Conservation (phyloP, 2,329 filamentous ascomycete species). For the Passalora sequoiae region DNA sequence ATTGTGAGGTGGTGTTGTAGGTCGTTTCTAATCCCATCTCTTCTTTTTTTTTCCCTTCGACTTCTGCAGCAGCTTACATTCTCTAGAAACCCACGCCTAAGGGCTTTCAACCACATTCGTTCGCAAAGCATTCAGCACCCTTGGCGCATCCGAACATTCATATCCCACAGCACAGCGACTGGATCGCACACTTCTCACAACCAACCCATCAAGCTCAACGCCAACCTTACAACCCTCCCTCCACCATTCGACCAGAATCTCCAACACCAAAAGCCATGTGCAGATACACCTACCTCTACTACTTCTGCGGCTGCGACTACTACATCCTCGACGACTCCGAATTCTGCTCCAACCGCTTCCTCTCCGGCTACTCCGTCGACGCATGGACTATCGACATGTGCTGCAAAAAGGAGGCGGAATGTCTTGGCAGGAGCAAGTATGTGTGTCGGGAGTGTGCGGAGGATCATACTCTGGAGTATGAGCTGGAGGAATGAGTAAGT, state of each 20-base stretch:
- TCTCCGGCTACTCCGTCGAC: slow-evolving; percentile 45
- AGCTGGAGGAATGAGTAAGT: slow-evolving; percentile 16
- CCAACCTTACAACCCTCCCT: no score
- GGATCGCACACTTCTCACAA: no score
- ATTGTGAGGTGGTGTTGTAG: no score
- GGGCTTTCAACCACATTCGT: no score
- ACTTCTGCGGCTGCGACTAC: slow-evolving; percentile 47
- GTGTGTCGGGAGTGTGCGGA: slow-evolving; percentile 18
- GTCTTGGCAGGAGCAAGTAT: slow-evolving; percentile 14
- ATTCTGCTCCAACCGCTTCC: slow-evolving; percentile 41
- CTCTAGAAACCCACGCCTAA: no score
- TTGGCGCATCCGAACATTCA: no score
- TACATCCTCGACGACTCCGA: slow-evolving; percentile 45
- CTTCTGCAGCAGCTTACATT: no score
- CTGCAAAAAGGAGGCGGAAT: slow-evolving; percentile 23
- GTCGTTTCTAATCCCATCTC: no score
- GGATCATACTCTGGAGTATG: slow-evolving; percentile 22
- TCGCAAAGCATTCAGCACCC: no score
- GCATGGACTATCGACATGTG: slow-evolving; percentile 45
- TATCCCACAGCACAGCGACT: no score
- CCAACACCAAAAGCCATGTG: slow-evolving; percentile 35
- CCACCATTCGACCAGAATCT: neutral
- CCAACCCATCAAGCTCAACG: no score
- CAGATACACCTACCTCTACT: slow-evolving; percentile 44
- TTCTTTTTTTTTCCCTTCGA: no score